phyloP scores from a whole-genome alignment of 352 stramenopile species.

The Globisporangium uncinulatum region DNA sequence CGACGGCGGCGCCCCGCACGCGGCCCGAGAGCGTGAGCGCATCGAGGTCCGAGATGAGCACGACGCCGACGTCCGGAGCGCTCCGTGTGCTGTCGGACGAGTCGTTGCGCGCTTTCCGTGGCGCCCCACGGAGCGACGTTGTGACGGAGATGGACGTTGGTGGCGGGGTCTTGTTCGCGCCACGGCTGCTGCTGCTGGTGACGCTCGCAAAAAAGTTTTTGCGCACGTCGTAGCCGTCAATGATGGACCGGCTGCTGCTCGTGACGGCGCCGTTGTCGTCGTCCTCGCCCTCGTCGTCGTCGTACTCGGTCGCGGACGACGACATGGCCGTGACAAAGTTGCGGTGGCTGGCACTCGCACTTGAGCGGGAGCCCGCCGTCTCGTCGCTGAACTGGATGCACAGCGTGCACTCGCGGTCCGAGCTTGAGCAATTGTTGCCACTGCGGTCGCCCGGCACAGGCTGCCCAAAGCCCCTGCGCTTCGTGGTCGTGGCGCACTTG shows the following conservation, averaged over 20 bases:
- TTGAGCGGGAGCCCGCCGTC: constrained; percentile 16
- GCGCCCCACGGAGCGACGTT: not conserved
- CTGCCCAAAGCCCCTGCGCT: constrained; percentile 2
- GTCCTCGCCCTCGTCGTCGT: constrained; percentile 13
- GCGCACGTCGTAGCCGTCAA: constrained; percentile 2
- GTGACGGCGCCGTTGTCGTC: constrained; percentile 9
- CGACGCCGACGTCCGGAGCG: constrained; percentile 27
- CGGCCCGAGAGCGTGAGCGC: constrained; percentile 52
- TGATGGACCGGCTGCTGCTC: constrained; percentile 24
- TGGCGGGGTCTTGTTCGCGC: constrained; percentile 5
- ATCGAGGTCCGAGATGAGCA: constrained; percentile 64
- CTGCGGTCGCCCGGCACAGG: not conserved
- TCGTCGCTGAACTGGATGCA: constrained; percentile 52
- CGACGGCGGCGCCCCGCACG: constrained; percentile 23
- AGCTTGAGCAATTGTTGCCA: constrained; percentile 2
- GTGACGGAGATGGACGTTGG: not conserved
- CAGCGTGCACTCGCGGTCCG: constrained; percentile 41
- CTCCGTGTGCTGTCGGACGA: constrained; percentile 38
- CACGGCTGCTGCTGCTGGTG: not conserved
- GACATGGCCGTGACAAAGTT: constrained; percentile 25
- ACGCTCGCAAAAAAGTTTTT: not conserved
- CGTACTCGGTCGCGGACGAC: constrained; percentile 17
- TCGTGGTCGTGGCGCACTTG: constrained; percentile 34
- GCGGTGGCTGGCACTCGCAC: constrained; percentile 21
- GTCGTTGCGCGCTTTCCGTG: constrained; percentile 32